Percentiles rank a stretch among this genome's conserved stretches.
Conservation (phyloP, 805 yeast species). For the Ogataea pignaliae region DNA sequence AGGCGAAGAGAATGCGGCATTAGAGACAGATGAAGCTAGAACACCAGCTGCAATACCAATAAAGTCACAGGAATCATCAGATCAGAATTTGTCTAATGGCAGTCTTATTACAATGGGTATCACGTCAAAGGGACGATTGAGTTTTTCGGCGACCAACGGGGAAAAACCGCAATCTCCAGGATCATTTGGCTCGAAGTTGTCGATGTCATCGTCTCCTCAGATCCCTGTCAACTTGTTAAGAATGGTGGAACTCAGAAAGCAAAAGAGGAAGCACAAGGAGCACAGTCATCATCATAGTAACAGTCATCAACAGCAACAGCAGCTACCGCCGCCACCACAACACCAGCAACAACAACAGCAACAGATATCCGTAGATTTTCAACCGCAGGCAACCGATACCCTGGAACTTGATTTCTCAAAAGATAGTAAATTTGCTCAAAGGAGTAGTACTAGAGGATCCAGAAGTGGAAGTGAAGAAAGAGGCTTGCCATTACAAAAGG, state of each 20-base stretch:
- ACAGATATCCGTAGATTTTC: no score
- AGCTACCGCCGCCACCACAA: neutral
- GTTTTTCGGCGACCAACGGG: slow-evolving; percentile 3
- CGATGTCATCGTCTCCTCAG: slow-evolving; percentile 63
- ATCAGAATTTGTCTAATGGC: neutral
- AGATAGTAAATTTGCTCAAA: slow-evolving; percentile 9
- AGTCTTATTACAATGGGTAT: neutral
- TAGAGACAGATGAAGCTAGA: neutral
- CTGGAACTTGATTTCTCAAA: slow-evolving; percentile 1
- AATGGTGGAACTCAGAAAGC: slow-evolving; percentile 47
- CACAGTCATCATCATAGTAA: slow-evolving; percentile 5
- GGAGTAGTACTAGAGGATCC: slow-evolving; percentile 24
- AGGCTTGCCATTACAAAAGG: no score
- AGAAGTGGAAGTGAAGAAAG: neutral
- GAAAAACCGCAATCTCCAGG: neutral
- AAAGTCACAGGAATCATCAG: neutral
- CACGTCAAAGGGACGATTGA: slow-evolving; percentile 3
- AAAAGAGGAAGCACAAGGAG: slow-evolving; percentile 30
- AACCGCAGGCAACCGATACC: no score
- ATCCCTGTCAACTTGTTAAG: slow-evolving; percentile 58
- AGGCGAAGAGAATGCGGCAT: slow-evolving; percentile 1
- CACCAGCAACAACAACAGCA: no score
- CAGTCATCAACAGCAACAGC: neutral
- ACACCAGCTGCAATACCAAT: neutral
- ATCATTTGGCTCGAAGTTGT: slow-evolving; percentile 35